Percentiles rank a stretch among this genome's conserved stretches.
Conservation (phyloP, 768 basidiomycete genomes). For the Tephrocybe sp. region DNA sequence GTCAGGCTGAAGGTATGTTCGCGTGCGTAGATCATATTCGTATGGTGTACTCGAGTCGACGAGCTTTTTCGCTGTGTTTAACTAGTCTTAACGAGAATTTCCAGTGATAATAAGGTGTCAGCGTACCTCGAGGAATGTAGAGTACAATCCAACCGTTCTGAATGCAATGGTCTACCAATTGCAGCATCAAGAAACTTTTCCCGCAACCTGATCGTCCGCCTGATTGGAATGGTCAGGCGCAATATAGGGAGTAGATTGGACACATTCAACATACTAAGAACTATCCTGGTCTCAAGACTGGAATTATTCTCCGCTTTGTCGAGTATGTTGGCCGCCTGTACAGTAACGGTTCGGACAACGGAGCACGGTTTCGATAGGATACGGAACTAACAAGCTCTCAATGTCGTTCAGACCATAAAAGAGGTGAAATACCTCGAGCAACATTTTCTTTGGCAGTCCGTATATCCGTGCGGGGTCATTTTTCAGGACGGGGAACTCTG, state of each 20-base stretch:
- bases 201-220: constrained; percentile 76
- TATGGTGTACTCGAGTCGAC: constrained; percentile 77
- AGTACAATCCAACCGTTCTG: constrained; percentile 75
- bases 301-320: constrained; percentile 45
- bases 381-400: not conserved
- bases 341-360: constrained; percentile 66
- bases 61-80: constrained; percentile 35
- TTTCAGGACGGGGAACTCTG: constrained; percentile 41
- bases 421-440: constrained; percentile 58
- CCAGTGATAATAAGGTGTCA: too few relatives aligned
- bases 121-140: constrained; percentile 76
- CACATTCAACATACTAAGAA: constrained; percentile 56
- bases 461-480: constrained; percentile 58
- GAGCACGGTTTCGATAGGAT: constrained; percentile 70
- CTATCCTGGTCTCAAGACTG: constrained; percentile 52
- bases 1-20: constrained; percentile 71
- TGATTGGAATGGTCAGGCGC: constrained; percentile 27
- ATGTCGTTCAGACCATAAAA: not conserved
- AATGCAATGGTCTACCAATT: constrained; percentile 68
- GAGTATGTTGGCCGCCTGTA: constrained; percentile 52
- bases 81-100: not conserved
- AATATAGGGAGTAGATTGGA: not conserved
- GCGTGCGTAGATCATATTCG: constrained; percentile 70
- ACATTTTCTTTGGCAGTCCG: constrained; percentile 67
- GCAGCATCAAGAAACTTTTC: constrained; percentile 77